Evolutionary conservation across 768 basidiomycete species (phyloP), one percentile per base, ranked within the genome.

Genomic region (Leccinum boreale): DNA sequence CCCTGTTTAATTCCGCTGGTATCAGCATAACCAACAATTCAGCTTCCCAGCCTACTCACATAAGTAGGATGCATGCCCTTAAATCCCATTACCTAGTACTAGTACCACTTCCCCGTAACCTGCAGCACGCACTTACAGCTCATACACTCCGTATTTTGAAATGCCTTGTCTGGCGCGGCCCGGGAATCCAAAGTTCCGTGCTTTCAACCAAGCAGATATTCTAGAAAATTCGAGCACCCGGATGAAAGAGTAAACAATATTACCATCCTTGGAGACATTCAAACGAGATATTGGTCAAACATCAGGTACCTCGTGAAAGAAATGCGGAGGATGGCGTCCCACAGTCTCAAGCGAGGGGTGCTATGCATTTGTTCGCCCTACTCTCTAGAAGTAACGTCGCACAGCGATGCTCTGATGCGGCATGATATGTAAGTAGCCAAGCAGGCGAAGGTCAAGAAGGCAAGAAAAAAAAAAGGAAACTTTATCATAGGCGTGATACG

Each of bases 381-480:
- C 55, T 52, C 48, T 57, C 39, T 39, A 61, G 48, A 50, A 53
- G 42, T 44, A 50, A 56, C 44, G n/a, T 29, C 29, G 55, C 46
- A 45, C 36, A 45, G 26, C 52, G 28, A 35, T 14, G 26, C 53
- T 53, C 67, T 42, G 53, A 52, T 58, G 50, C 33, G 51, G 50
- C 52, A 42, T 52, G 52, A 42, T 61, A 19, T n/a, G 31, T 42
- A 39, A 56, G 49, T 24, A 29, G 29, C 24, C 65, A 64, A 67
- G 44, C 63, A 62, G 21, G 3, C 51, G 61, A 44, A 19, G n/a
- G 42, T 44, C 42, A 44, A 19, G 42, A 44, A 44, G 42, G 5
- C 42, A 19, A 44, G 36, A 44, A 44, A 1, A 31, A 31, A 12
- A 63, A 39, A 70, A 59, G 47, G 50, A 45, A n/a, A 49, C 56